phyloP scores from a whole-genome alignment of 495 filamentous ascomycete species.

The Xylaria bambusicola region DNA sequence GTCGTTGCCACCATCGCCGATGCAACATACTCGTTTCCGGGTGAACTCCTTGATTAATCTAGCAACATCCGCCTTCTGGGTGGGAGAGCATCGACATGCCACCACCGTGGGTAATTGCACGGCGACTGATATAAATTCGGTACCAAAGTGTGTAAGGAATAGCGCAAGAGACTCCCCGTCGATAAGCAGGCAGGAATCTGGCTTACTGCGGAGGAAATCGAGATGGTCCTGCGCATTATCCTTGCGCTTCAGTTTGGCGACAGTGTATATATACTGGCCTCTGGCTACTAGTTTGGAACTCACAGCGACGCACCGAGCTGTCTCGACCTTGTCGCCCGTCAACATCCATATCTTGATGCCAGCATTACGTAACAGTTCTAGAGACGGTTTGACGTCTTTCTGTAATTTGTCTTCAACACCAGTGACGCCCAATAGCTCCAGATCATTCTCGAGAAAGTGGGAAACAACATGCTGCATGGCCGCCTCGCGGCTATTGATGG shows the following conservation, averaged over 20 bases:
- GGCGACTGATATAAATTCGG: constrained; percentile 84
- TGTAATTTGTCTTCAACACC: constrained; percentile 98
- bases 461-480: constrained; percentile 78
- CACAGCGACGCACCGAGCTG: constrained; percentile 93
- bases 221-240: constrained; percentile 81
- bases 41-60: constrained; percentile 88
- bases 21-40: constrained; percentile 91
- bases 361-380: constrained; percentile 94
- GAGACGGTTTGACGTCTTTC: constrained; percentile 87
- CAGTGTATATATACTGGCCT: constrained; percentile 94
- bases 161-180: constrained; percentile 88
- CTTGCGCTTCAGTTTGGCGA: constrained; percentile 77
- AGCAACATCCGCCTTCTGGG: constrained; percentile 94
- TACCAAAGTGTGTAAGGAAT: constrained; percentile 77
- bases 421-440: constrained; percentile 93
- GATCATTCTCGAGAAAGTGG: constrained; percentile 80
- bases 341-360: constrained; percentile 99
- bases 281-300: constrained; percentile 91
- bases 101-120: constrained; percentile 89
- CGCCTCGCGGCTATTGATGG: constrained; percentile 74
- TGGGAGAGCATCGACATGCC: constrained; percentile 95
- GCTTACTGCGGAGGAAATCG: constrained; percentile 83
- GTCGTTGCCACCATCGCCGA: constrained; percentile 97
- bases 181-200: constrained; percentile 87
- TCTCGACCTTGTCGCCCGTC: constrained; percentile 98